phyloP scores from a whole-genome alignment of 2,329 filamentous ascomycete genomes.

The Alternaria rosae region DNA sequence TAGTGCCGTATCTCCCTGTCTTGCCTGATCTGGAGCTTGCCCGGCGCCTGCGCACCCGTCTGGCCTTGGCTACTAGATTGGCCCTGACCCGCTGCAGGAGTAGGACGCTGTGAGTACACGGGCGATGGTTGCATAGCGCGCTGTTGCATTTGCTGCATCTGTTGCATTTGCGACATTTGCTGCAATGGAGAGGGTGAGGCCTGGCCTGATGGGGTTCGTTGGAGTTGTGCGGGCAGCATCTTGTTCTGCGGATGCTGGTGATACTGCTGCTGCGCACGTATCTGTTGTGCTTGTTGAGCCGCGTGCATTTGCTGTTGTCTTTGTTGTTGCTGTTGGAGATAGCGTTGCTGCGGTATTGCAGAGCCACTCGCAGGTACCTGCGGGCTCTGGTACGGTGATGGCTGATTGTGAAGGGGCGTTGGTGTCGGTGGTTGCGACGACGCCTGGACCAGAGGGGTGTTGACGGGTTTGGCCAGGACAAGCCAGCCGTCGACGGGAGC shows the following conservation, averaged over 20 bases:
- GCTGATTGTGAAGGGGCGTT: conserved; percentile 20
- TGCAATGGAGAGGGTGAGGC: conserved; percentile 24
- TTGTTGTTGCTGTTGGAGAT: conserved; percentile 35
- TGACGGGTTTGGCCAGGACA: conserved; percentile 46
- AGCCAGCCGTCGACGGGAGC: conserved; percentile 53
- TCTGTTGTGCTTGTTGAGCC: conserved; percentile 33
- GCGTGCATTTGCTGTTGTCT: conserved; percentile 34
- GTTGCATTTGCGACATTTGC: conserved; percentile 38
- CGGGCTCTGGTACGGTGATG: conserved; percentile 29
- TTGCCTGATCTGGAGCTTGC: conserved; percentile 27
- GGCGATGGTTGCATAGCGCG: conserved; percentile 36
- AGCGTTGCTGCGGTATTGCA: conserved; percentile 35
- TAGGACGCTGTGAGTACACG: conserved; percentile 35
- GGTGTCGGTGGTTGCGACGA: conserved; percentile 29
- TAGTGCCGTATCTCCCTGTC: conserved; percentile 48
- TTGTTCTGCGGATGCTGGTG: conserved; percentile 40
- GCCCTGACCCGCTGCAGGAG: conserved; percentile 20
- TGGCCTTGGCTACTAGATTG: conserved; percentile 5
- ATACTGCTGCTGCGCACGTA: conserved; percentile 36
- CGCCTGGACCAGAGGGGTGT: conserved; percentile 20
- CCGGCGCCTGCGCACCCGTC: conserved; percentile 6
- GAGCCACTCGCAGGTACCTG: conserved; percentile 25
- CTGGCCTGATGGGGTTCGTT: conserved; percentile 35
- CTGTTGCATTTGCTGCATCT: conserved; percentile 45
- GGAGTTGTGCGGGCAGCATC: conserved; percentile 39